Percentiles rank a stretch among this genome's conserved stretches.
Evolutionary conservation across 768 basidiomycete species (phyloP).

Genomic region (Lentinula raphanica): DNA sequence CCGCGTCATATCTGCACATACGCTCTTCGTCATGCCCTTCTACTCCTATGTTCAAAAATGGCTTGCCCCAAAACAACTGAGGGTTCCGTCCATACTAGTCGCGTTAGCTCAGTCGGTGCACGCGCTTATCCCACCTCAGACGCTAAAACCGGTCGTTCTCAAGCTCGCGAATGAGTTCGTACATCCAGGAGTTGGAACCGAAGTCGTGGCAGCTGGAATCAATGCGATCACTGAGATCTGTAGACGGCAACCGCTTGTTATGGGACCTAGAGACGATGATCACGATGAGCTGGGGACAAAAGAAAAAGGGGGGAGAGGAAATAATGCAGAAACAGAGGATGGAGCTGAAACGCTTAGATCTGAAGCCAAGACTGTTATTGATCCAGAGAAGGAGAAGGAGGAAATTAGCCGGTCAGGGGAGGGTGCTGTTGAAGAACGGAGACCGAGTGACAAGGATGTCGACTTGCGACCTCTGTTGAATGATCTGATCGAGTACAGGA

Average conservation of each 20-base stretch:
- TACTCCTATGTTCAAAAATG: slow-evolving; percentile 97
- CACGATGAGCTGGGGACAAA: slow-evolving; percentile 60
- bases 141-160: slow-evolving; percentile 77
- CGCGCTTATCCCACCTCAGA: slow-evolving; percentile 92
- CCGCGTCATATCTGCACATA: slow-evolving; percentile 89
- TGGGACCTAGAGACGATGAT: slow-evolving; percentile 31
- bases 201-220: slow-evolving; percentile 94
- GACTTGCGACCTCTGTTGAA: slow-evolving; percentile 46
- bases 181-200: slow-evolving; percentile 92
- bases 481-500: slow-evolving; percentile 91
- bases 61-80: slow-evolving; percentile 86
- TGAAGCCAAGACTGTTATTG: background rate
- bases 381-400: background rate
- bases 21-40: slow-evolving; percentile 88
- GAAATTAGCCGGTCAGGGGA: background rate
- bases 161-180: slow-evolving; percentile 96
- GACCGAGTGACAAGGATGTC: background rate
- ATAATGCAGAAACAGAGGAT: background rate
- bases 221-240: slow-evolving; percentile 96
- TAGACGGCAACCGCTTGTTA: slow-evolving; percentile 89
- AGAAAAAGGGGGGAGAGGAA: background rate
- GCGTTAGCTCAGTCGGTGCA: slow-evolving; percentile 93
- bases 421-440: background rate
- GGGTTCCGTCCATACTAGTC: slow-evolving; percentile 89
- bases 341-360: background rate